phyloP scores from a whole-genome alignment of 164 flowering plant genomes.

The Umbellularia californica region DNA sequence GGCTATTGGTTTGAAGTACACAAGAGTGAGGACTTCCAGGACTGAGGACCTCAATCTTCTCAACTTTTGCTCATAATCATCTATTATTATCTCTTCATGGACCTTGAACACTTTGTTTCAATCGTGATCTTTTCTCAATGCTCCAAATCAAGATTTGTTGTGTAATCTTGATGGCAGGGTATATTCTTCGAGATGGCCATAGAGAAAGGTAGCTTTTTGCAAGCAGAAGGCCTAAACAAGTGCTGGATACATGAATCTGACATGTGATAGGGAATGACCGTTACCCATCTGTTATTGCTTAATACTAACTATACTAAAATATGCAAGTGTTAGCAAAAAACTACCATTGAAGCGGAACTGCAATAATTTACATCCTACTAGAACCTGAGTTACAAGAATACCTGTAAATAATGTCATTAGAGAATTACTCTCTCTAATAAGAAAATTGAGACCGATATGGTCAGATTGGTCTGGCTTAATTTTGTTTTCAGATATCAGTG shows the following conservation, averaged over 20 bases:
- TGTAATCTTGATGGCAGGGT: not conserved
- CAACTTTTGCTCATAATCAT: not conserved
- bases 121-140: not conserved
- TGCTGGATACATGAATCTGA: too few relatives aligned
- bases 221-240: too few relatives aligned
- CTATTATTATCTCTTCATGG: not conserved
- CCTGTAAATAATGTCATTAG: not conserved
- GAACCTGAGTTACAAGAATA: not conserved
- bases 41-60: not conserved
- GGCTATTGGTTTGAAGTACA: not conserved
- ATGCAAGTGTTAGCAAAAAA: not conserved
- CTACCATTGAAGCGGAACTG: not conserved
- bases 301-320: not conserved
- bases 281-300: not conserved
- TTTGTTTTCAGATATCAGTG: not conserved
- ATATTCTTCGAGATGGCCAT: too few relatives aligned
- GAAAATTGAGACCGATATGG: not conserved
- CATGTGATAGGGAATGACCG: too few relatives aligned
- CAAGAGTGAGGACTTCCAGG: not conserved
- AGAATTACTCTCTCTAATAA: not conserved
- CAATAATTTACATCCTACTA: not conserved
- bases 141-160: not conserved
- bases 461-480: not conserved
- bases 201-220: too few relatives aligned
- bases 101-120: not conserved